Base-by-base conservation (phyloP, 2,329 filamentous ascomycete species). In the Aspergillus jensenii region DNA sequence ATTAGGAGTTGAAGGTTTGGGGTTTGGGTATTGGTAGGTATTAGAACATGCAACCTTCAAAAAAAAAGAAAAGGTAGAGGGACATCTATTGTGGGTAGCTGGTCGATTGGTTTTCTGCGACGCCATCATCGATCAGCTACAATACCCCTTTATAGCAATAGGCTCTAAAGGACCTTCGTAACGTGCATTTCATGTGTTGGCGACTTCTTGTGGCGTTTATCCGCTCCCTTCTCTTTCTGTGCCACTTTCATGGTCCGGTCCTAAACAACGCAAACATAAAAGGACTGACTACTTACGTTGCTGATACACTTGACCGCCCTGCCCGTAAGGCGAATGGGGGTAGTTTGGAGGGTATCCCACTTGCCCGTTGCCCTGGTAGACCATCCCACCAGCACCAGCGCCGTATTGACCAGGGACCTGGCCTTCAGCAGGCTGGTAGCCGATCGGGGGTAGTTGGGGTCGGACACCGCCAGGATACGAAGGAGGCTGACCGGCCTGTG, bases 401-500 rank as follows among this genome's bases (percentile, higher is more conserved):
- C 87, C 83, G 68, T 91, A 91, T 67, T 88, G 86, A 58, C 74
- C 80, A 71, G 81, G 78, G 21, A 82, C 78, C 65, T 83, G 80
- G 55, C 79, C 77, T 48, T 82, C 79, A 31, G 78, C 77, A 47
- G 85, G 80, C 68, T 88, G 85, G 68, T 91, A 93, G 12, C 87
- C 87, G 68, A 92, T 90, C 2, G 90, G 89, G 46, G 90, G 90
- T 31, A 92, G 79, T 68, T 91, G 89, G 56, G 87, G 82, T 44
- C 84, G 81, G 47, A 83, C 81, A 62, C 73, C 76, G 62, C 77
- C 77, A 62, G 79, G 77, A 58, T 82, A 81, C 37, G 76, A 72
- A 47, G 76, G 70, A 41, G 75, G 71, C 60, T 78, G 77, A 47
- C 71, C 74, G 49, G 60, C 68, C 65, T 78, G 74, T 33, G 73